A percentile compares a stretch with the other conserved stretches of the same genome.
Evolutionary conservation across 2,329 filamentous ascomycete genomes (phyloP).

Genomic region (Fusarium torreyae): DNA sequence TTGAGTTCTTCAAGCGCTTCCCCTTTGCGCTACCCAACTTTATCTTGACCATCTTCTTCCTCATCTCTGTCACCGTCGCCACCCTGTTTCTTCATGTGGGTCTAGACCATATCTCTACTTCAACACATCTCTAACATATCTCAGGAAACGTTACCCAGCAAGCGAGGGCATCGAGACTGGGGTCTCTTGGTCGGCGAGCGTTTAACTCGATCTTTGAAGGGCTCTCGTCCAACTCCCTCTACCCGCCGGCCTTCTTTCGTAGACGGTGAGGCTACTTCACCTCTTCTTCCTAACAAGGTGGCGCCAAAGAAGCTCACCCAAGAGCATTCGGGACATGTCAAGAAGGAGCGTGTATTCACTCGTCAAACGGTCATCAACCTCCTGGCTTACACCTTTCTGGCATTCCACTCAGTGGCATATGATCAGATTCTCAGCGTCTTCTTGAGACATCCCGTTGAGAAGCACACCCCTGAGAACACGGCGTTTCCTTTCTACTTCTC

Average conservation of each 20-base stretch:
- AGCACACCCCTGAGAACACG: constrained; percentile 71
- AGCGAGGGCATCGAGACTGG: constrained; percentile 78
- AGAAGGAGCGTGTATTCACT: constrained; percentile 76
- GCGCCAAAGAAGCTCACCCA: constrained; percentile 46
- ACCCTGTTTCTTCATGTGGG: constrained; percentile 81
- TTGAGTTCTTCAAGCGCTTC: constrained; percentile 78
- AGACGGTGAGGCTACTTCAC: constrained; percentile 70
- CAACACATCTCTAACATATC: constrained; percentile 6
- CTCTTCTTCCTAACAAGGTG: constrained; percentile 62
- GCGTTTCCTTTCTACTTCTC: constrained; percentile 84
- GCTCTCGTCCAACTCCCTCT: constrained; percentile 41
- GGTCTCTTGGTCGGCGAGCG: constrained; percentile 81
- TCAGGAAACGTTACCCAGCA: constrained; percentile 85
- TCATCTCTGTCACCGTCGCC: constrained; percentile 81
- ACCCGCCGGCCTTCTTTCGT: constrained; percentile 64
- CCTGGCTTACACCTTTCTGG: constrained; percentile 83
- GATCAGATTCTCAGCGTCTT: constrained; percentile 93
- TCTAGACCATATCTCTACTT: background rate
- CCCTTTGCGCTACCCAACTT: constrained; percentile 91
- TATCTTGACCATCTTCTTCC: constrained; percentile 81
- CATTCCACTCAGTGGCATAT: constrained; percentile 85
- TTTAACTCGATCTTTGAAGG: constrained; percentile 63
- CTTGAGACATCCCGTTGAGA: constrained; percentile 78
- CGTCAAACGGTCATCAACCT: constrained; percentile 83
- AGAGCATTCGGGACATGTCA: constrained; percentile 52